Percentiles rank a stretch among this genome's conserved stretches.
phyloP scores from a whole-genome alignment of 169 alveolate genomes.

The Amoebophrya sp. region DNA sequence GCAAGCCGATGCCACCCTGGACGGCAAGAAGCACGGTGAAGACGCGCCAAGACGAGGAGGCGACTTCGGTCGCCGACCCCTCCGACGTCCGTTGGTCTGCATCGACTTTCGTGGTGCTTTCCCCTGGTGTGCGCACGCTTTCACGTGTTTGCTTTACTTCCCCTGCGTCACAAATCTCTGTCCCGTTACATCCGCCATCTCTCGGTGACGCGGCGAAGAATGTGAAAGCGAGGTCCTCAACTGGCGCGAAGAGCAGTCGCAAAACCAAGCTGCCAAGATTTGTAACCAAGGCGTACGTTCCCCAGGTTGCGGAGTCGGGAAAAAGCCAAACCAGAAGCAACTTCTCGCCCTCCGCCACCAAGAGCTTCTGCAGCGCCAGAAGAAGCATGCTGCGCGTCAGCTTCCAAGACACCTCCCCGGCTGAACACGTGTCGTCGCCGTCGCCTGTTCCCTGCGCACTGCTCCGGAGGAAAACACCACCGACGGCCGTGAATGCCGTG shows the following conservation, averaged over 20 bases:
- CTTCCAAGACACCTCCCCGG: not conserved
- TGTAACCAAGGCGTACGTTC: not conserved
- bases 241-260: not conserved
- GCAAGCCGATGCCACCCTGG: not conserved
- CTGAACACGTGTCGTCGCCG: no score
- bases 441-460: not conserved
- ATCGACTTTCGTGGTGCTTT: not conserved
- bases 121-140: no score
- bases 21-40: not conserved
- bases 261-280: not conserved
- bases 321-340: not conserved
- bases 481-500: not conserved
- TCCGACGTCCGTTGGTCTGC: no score
- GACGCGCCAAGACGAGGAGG: not conserved
- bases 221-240: not conserved
- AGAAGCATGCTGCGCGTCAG: not conserved
- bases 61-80: no score
- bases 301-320: not conserved
- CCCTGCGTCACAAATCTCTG: not conserved
- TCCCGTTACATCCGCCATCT: not conserved
- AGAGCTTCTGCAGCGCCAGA: not conserved
- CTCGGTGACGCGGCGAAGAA: not conserved
- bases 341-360: not conserved
- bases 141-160: not conserved
- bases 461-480: not conserved